Evolutionary conservation across 441 rosid genomes (phyloP), one percentile per base, ranked within the genome.

Genomic region (Pelargonium cotyledonis): DNA sequence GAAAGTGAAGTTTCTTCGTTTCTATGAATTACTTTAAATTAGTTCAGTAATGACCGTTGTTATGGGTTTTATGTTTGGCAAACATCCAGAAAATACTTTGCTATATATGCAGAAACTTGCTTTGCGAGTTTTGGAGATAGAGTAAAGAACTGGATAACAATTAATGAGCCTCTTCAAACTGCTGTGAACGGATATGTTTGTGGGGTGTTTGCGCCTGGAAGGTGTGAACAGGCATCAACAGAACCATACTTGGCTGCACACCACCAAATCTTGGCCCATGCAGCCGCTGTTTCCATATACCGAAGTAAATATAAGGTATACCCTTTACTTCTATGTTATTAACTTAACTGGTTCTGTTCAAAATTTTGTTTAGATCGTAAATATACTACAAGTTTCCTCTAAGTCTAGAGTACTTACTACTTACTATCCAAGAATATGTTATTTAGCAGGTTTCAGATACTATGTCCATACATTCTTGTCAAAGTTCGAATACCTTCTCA

Each of bases 111-210:
- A 65, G 98, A 93, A 62, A 87, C 93, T 68, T 91, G 97, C 86
- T 91, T 89, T 82, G 89, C 85, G 71, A 81, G 71, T 77, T 93
- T 93, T 70, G 96, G 98, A 10, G 97, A 93, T 79, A 86, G 96
- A 79, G 96, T 91, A 35, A 91, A 91, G 83, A 86, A 81, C 16
- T 91, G 97, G 97, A 88, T 83, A 61, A 91, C 98, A 23, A 46
- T 93, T 61, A 93, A 93, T 80, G 95, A 93, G 78, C 98, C 97
- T 67, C 84, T 89, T n/a, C 97, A 91, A 76, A 93, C 90, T 74
- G 89, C 97, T 0, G 77, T 93, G 41, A 86, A 86, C 74, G 98
- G 98, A 51, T 75, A 88, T 65, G 84, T 79, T 78, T 35, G 51
- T 16, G 98, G 98, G 80, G 76, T 73, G 65, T 84, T 80, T 79